These are phyloP conservation scores for Diddensiella transvaalensis DNA, from an alignment of 805 yeast species.

Conservation along the genomic window DNA sequence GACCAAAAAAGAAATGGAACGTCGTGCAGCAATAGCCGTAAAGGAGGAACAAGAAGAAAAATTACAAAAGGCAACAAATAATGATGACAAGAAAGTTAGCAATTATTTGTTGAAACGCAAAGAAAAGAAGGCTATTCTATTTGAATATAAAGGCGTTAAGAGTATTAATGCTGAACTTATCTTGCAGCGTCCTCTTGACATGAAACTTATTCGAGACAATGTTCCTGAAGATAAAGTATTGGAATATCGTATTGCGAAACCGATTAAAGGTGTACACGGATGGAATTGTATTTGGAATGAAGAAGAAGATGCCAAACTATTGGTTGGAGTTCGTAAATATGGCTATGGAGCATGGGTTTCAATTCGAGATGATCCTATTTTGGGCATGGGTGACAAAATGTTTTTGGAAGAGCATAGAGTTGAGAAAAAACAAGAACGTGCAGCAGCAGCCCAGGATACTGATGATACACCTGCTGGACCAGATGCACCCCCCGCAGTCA, in stretches of 20 bases:
- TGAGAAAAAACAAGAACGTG: conserved; percentile 36
- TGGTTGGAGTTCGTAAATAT: conserved; percentile 84
- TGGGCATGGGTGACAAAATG: conserved; percentile 80
- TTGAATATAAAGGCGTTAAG: conserved; percentile 84
- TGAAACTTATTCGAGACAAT: conserved; percentile 58
- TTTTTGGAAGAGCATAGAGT: conserved; percentile 53
- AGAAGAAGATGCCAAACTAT: conserved; percentile 78
- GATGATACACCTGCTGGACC: not conserved
- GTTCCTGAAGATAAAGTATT: conserved; percentile 49
- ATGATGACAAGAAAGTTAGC: conserved; percentile 9
- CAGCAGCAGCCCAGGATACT: conserved; percentile 9
- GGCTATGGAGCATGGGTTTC: conserved; percentile 96
- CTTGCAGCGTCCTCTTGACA: conserved; percentile 77
- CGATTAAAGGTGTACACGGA: conserved; percentile 78
- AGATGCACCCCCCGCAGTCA: conserved; percentile 8
- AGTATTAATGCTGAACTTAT: conserved; percentile 88
- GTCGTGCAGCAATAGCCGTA: conserved; percentile 41
- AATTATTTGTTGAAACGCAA: conserved; percentile 54
- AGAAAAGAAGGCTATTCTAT: conserved; percentile 85
- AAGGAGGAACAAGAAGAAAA: conserved; percentile 25
- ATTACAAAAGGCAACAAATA: conserved; percentile 17
- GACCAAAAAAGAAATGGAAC: conserved; percentile 52
- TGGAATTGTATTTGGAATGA: conserved; percentile 89
- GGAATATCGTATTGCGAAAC: conserved; percentile 52
- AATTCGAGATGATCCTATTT: conserved; percentile 91